Evolutionary conservation across 257 asterid genomes (phyloP).

Genomic region (Solanum tarapatanum): DNA sequence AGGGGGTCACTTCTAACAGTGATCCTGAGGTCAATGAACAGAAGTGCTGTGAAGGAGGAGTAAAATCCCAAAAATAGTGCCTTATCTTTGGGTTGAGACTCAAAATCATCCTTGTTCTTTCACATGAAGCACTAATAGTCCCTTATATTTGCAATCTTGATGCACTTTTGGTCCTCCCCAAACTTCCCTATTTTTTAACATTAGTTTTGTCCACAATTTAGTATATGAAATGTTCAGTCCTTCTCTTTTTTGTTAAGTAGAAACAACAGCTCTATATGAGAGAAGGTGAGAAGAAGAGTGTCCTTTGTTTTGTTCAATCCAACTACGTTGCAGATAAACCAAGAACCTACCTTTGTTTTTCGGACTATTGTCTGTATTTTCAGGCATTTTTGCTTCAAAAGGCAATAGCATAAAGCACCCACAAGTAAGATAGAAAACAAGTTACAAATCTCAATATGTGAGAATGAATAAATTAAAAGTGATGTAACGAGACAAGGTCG

Average conservation of each 20-base stretch:
- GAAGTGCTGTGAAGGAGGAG: background rate
- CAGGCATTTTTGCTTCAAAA: background rate
- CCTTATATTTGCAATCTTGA: background rate
- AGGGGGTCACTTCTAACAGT: background rate
- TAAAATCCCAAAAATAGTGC: background rate
- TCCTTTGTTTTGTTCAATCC: background rate
- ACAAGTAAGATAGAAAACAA: background rate
- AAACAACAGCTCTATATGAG: background rate
- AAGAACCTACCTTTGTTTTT: background rate
- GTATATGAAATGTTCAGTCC: background rate
- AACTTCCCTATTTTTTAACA: background rate
- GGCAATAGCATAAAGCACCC: background rate
- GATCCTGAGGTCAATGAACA: background rate
- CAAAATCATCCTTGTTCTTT: background rate
- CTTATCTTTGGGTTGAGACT: background rate
- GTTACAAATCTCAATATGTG: background rate
- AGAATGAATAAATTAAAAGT: background rate
- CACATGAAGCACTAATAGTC: background rate
- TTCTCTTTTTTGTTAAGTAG: background rate
- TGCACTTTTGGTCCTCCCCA: background rate
- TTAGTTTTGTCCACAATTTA: background rate
- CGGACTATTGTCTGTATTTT: background rate
- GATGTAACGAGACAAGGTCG: background rate
- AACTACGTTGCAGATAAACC: background rate
- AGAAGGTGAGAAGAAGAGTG: background rate